Conservation (phyloP, 257 asterid genomes). For the Fraxinus cuspidata region DNA sequence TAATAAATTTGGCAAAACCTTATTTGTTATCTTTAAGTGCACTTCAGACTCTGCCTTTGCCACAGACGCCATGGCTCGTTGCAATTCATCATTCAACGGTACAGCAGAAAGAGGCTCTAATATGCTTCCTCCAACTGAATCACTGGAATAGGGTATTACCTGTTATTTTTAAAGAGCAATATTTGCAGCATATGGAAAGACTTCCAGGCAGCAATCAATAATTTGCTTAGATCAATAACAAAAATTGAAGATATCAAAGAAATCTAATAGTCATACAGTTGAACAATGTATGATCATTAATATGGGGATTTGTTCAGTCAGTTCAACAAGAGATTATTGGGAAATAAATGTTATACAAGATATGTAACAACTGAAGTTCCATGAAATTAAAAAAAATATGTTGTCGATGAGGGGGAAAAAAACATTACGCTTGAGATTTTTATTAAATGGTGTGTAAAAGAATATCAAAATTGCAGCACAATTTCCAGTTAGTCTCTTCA, state of each 20-base stretch:
- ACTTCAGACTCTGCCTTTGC: conserved; percentile 88
- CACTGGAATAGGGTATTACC: conserved; percentile 56
- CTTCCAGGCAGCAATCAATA: conserved; percentile 2
- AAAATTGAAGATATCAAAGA: conserved; percentile 18
- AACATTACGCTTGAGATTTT: background rate
- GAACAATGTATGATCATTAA: conserved; percentile 10
- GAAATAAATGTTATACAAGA: conserved; percentile 4
- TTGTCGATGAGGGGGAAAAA: background rate
- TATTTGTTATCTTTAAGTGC: conserved; percentile 73
- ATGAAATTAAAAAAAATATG: background rate
- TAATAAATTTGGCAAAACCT: conserved; percentile 52
- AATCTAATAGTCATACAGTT: conserved; percentile 1
- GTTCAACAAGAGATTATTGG: conserved; percentile 24
- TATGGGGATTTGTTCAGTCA: conserved; percentile 11
- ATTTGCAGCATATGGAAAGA: conserved; percentile 13
- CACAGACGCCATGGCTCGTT: conserved; percentile 78
- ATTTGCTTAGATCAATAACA: conserved; percentile 18
- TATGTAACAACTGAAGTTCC: background rate
- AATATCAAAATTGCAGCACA: conserved; percentile 1
- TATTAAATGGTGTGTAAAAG: conserved; percentile 3
- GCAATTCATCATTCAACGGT: conserved; percentile 87
- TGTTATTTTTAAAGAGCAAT: conserved; percentile 13
- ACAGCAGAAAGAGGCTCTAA: conserved; percentile 91
- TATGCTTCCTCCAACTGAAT: conserved; percentile 79
- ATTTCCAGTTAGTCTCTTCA: conserved; percentile 4